Percentiles rank a stretch among this genome's conserved stretches.
These are phyloP conservation scores for Blastobotrys terrestris DNA, from an alignment of 805 yeast species.

Conservation along the genomic window DNA sequence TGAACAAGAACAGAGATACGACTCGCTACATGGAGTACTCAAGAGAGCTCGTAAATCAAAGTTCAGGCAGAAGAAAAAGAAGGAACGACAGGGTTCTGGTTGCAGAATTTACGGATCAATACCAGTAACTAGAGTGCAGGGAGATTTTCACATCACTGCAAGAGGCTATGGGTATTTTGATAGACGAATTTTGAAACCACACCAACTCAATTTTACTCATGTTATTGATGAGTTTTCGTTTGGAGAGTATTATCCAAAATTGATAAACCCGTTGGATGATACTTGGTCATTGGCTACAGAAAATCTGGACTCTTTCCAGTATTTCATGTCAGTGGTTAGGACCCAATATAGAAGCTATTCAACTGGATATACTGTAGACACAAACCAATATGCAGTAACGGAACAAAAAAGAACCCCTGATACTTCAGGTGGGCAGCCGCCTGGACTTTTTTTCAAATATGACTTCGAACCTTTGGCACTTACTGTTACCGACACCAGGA, in stretches of 20 bases:
- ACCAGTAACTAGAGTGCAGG: constrained; percentile 79
- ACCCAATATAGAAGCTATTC: constrained; percentile 54
- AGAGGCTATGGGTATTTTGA: constrained; percentile 61
- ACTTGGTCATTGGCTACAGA: constrained; percentile 53
- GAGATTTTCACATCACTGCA: constrained; percentile 79
- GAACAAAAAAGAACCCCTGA: constrained; percentile 12
- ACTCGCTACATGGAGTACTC: constrained; percentile 17
- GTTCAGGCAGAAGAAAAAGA: constrained; percentile 6
- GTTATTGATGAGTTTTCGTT: constrained; percentile 80
- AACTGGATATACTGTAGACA: constrained; percentile 65
- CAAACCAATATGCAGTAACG: constrained; percentile 71
- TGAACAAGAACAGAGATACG: constrained; percentile 6
- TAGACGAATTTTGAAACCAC: constrained; percentile 5
- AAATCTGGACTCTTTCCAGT: constrained; percentile 46
- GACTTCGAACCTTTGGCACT: constrained; percentile 85
- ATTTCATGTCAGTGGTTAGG: constrained; percentile 76
- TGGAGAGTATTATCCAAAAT: constrained; percentile 82
- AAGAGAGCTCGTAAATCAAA: constrained; percentile 16
- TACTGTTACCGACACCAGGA: constrained; percentile 59
- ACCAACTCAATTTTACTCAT: constrained; percentile 70
- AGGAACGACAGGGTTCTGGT: constrained; percentile 12
- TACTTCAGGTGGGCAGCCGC: constrained; percentile 33
- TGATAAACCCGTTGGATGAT: constrained; percentile 81
- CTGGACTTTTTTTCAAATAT: constrained; percentile 80
- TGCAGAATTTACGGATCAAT: constrained; percentile 26